Conservation (phyloP, 257 asterid genomes). For the Nicotiana tomentosiformis region DNA sequence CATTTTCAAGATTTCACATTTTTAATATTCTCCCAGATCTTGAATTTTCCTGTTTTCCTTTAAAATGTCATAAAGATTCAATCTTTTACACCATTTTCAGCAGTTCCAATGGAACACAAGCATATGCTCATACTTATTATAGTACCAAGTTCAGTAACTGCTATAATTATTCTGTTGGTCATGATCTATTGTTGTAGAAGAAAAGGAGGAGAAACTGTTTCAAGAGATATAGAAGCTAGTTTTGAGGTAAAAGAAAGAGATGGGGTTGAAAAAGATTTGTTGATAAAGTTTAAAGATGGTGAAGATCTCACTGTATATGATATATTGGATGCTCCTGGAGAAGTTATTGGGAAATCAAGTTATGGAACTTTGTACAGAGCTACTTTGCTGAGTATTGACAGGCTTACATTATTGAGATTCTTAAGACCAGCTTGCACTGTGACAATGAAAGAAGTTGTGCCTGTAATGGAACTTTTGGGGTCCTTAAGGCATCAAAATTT, state of each 20-base stretch:
- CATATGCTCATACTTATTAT: conserved; percentile 39
- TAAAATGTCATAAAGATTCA: conserved; percentile 24
- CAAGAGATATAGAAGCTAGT: conserved; percentile 38
- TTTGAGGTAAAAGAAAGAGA: conserved; percentile 43
- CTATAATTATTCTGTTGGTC: conserved; percentile 25
- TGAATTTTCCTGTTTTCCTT: conserved; percentile 19
- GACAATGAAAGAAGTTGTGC: conserved; percentile 58
- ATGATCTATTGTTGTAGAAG: conserved; percentile 31
- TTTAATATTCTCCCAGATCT: conserved; percentile 42
- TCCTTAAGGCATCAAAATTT: conserved; percentile 67
- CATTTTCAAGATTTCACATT: conserved; percentile 17
- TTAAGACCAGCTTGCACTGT: conserved; percentile 86
- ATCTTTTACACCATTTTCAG: conserved; percentile 22
- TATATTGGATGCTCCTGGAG: conserved; percentile 87
- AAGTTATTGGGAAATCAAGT: conserved; percentile 77
- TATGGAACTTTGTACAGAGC: conserved; percentile 82
- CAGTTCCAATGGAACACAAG: conserved; percentile 36
- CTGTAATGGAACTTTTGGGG: conserved; percentile 64
- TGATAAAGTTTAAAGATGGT: conserved; percentile 64
- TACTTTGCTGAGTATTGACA: conserved; percentile 45
- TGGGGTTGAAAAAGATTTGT: conserved; percentile 38
- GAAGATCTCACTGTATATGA: conserved; percentile 55
- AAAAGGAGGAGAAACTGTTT: conserved; percentile 23
- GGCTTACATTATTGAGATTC: conserved; percentile 63
- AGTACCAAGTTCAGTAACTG: conserved; percentile 30